Evolutionary conservation across 2,329 filamentous ascomycete species (phyloP).

Genomic region (Venturia aucupariae): DNA sequence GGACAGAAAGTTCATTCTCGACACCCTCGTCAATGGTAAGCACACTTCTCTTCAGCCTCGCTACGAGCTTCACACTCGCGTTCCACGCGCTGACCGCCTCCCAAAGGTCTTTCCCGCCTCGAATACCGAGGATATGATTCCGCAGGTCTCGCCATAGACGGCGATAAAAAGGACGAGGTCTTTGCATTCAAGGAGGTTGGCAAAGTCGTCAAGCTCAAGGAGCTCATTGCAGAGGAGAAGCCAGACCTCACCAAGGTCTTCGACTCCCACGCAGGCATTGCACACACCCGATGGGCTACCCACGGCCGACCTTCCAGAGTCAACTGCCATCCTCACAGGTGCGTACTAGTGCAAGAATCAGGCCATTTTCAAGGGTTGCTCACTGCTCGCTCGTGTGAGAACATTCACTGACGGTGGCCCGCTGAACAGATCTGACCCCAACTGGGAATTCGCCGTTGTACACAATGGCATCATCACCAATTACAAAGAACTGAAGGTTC

Average conservation of each 20-base stretch:
- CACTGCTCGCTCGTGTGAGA: not conserved
- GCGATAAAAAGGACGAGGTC: slow-evolving; percentile 98
- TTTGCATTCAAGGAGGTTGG: slow-evolving; percentile 98
- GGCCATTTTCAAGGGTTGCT: not conserved
- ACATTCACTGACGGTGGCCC: not conserved
- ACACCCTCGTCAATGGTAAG: slow-evolving; percentile 89
- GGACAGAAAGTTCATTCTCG: slow-evolving; percentile 91
- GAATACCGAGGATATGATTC: slow-evolving; percentile 99
- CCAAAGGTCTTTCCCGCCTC: slow-evolving; percentile 75
- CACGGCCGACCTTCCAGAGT: slow-evolving; percentile 86
- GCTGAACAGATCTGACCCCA: slow-evolving; percentile 67
- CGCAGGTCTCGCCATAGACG: slow-evolving; percentile 88
- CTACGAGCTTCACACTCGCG: slow-evolving; percentile 20
- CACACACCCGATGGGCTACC: slow-evolving; percentile 98
- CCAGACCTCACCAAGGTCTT: slow-evolving; percentile 87
- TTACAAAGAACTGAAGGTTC: slow-evolving; percentile 97
- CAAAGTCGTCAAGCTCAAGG: slow-evolving; percentile 94
- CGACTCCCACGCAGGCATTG: slow-evolving; percentile 96
- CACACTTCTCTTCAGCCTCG: slow-evolving; percentile 17
- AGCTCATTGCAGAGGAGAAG: slow-evolving; percentile 76
- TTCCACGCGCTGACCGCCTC: not conserved
- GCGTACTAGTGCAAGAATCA: slow-evolving; percentile 29
- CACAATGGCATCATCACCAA: slow-evolving; percentile 99
- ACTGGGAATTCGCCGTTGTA: slow-evolving; percentile 93
- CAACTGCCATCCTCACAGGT: slow-evolving; percentile 99